phyloP scores from a whole-genome alignment of 768 basidiomycete species.

The Termitomyces sp. region DNA sequence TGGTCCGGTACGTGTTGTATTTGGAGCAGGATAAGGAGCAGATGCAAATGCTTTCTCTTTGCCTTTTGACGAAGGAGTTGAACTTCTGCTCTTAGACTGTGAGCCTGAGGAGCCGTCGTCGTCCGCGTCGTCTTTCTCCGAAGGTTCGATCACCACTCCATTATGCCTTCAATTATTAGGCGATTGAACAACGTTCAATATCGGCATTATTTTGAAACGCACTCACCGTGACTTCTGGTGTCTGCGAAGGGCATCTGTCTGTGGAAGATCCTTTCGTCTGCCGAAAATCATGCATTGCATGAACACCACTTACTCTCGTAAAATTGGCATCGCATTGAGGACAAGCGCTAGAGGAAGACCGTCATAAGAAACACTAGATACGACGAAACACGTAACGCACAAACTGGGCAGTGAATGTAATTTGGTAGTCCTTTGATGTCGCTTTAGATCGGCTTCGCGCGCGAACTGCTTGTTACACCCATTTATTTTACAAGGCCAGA shows the following conservation, averaged over 20 bases:
- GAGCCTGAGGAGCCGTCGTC: conserved; percentile 31
- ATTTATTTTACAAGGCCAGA: conserved; percentile 79
- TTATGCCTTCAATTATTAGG: conserved; percentile 46
- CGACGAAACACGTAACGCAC: conserved; percentile 32
- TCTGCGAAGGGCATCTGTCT: conserved; percentile 80
- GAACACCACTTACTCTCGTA: conserved; percentile 52
- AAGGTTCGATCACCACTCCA: conserved; percentile 57
- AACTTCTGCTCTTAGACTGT: conserved; percentile 45
- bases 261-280: conserved; percentile 14
- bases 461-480: conserved; percentile 82
- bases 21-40: conserved; percentile 23
- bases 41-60: conserved; percentile 26
- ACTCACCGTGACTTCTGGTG: conserved; percentile 73
- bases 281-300: conserved; percentile 5
- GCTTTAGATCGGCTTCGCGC: conserved; percentile 75
- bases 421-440: conserved; percentile 79
- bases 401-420: conserved; percentile 69
- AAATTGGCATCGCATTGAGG: conserved; percentile 80
- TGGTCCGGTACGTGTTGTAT: conserved; percentile 29
- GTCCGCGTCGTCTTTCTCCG: conserved; percentile 25
- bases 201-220: neutral
- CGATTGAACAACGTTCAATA: neutral
- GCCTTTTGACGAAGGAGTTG: conserved; percentile 40
- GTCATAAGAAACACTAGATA: conserved; percentile 3
- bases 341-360: conserved; percentile 44